Conservation (phyloP, 2,329 filamentous ascomycete genomes). For the Claviceps sp. region DNA sequence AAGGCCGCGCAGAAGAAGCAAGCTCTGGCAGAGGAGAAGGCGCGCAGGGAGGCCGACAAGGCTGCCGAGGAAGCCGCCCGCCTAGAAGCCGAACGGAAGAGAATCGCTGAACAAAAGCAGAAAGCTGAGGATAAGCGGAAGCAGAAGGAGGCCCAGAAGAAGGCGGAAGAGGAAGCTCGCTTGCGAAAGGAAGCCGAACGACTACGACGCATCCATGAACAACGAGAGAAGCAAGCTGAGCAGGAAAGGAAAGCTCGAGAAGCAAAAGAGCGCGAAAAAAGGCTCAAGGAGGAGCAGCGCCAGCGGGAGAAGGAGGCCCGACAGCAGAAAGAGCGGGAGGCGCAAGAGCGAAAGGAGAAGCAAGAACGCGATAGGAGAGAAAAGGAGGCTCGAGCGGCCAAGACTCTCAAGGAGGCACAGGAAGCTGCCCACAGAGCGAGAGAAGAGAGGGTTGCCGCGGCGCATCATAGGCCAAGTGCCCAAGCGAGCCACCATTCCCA, state of each 20-base stretch:
- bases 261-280: slow-evolving; percentile 59
- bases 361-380: slow-evolving; percentile 50
- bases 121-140: slow-evolving; percentile 83
- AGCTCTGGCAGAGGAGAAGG: slow-evolving; percentile 80
- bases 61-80: slow-evolving; percentile 72
- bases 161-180: slow-evolving; percentile 79
- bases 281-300: slow-evolving; percentile 68
- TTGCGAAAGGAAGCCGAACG: slow-evolving; percentile 76
- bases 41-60: slow-evolving; percentile 75
- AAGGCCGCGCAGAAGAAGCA: slow-evolving; percentile 84
- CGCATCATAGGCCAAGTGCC: slow-evolving; percentile 18
- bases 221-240: slow-evolving; percentile 75
- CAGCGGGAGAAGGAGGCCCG: slow-evolving; percentile 66
- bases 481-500: slow-evolving; percentile 18
- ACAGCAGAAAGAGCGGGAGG: slow-evolving; percentile 59
- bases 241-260: slow-evolving; percentile 64
- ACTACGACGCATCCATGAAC: slow-evolving; percentile 64
- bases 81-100: slow-evolving; percentile 63
- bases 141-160: slow-evolving; percentile 83
- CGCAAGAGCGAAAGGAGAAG: slow-evolving; percentile 47
- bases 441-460: slow-evolving; percentile 35
- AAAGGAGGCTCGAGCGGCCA: slow-evolving; percentile 41
- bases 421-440: slow-evolving; percentile 50
- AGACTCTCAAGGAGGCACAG: slow-evolving; percentile 45
- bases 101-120: slow-evolving; percentile 63